Base-by-base conservation (phyloP, 208 protist species). In the Crithidia acanthocephali region DNA sequence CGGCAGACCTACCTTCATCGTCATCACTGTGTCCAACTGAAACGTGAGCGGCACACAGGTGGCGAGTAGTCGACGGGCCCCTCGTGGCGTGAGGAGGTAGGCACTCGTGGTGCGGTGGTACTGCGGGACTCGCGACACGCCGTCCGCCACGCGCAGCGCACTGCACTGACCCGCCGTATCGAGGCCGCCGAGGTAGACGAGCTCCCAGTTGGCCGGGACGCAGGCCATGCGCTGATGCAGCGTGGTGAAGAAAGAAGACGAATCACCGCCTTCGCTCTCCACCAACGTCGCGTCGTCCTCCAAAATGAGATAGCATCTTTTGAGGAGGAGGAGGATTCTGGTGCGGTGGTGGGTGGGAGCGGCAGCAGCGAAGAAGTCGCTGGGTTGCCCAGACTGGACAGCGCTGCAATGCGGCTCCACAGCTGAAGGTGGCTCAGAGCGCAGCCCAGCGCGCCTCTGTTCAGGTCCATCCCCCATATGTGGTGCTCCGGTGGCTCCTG, bases 381-480 rank as follows among this genome's bases (percentile, higher is more conserved):
- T 40, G 35, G 8, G 35, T 23, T 59, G 45, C 33, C 33, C 40
- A 73, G 42, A 5, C 45, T 44, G 37, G 61, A 61, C 16, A 73
- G 35, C 4, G 89, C 79, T 2, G 85, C 88, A 42, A 95, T 86
- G 28, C 72, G 79, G 16, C 76, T 74, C 88, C 91, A 96, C 5
- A 96, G 53, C 55, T 84, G 50, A 9, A 81, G 45, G 74, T 96
- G 91, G 51, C 86, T 96, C 16, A 93, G 52, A 25, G 91, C 91
- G 64, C 91, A 96, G n/a, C 91, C 91, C 11, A 96, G 78, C 10
- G 88, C 91, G 0, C 79, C 85, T 18, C 68, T 74, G 52, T 75
- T 96, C 16, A 96, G 68, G 62, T 96, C 91, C 91, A 96, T 96
- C 15, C 91, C 91, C 88, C 91, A 96, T 35, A 96, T 80, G 18